Evolutionary conservation across 1,284 basidiomycete species (phyloP), one percentile per base, ranked within the genome.

Genomic region (Rhodotorula glutinis): DNA sequence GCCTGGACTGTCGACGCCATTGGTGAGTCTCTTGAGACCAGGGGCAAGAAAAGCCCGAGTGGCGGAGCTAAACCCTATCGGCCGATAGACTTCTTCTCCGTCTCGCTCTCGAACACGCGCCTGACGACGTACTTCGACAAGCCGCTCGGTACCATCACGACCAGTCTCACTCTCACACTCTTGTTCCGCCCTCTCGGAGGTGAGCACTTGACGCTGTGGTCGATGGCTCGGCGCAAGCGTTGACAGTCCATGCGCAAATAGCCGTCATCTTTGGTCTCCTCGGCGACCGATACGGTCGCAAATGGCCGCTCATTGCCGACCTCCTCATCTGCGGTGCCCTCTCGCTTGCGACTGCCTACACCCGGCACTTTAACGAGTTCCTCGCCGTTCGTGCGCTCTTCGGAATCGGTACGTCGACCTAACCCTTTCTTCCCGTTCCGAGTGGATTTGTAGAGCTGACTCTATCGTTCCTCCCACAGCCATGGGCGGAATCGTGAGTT

Each of bases 291-390:
- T 75, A 62, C 49, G 70, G 70, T 3, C 44, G 71, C 29, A 67
- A 93, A 81, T 98, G 91, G 90, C 92, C 93, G 1, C 82, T 97
- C 4, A 86, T 92, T 51, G 74, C 77, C 75, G 96, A 96, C 78
- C 80, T 80, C 29, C 2, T 78, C 58, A 60, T 73, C 62, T 77
- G 76, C 57, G 73, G 69, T 10, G 67, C 53, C 3, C 63, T 72
- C 16, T 88, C 92, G 73, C 85, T 98, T 23, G 90, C 87, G 0
- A 86, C 82, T 0, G 81, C 81, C 3, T 84, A 83, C 70, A 76
- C 78, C 64, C 77, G 81, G 49, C 81, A 78, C 13, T 83, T 82
- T 72, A n/a, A 61, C 9, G 71, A 30, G 59, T 85, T 84, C 75
- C 76, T 84, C 13, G 82, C 77, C 11, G 77, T 82, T 3, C 74